Conservation (phyloP, 2,329 filamentous ascomycete species). For the Talaromyces islandicus region DNA sequence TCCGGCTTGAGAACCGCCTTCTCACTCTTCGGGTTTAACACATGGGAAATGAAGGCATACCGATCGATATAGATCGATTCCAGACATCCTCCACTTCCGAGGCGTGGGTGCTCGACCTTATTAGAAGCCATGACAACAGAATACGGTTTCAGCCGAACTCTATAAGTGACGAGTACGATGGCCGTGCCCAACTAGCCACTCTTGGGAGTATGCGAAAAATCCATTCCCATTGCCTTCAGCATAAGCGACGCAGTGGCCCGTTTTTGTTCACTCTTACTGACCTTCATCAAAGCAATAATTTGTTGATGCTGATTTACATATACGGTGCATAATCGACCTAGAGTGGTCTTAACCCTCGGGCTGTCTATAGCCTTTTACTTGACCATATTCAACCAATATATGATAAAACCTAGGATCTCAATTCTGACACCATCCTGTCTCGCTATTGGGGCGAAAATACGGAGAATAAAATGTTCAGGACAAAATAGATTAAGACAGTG, state of each 20-base stretch:
- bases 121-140: constrained; percentile 17
- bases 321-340: constrained; percentile 22
- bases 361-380: neutral
- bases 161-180: neutral
- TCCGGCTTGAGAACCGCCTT: constrained; percentile 17
- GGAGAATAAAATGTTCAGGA: neutral
- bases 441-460: too few species aligned
- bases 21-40: constrained; percentile 15
- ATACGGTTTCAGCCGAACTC: constrained; percentile 22
- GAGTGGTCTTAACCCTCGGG: constrained; percentile 17
- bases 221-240: neutral
- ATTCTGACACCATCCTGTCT: neutral
- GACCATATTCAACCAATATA: neutral
- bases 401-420: neutral
- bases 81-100: constrained; percentile 16
- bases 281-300: constrained; percentile 33
- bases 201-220: neutral
- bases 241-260: constrained; percentile 19
- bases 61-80: constrained; percentile 14
- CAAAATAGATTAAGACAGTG: neutral
- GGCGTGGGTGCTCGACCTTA: constrained; percentile 16
- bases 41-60: constrained; percentile 17
- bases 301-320: constrained; percentile 23
- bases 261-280: constrained; percentile 32
- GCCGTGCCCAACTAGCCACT: neutral